Base-by-base conservation (phyloP, 192 early-diverging fungal genomes). In the Geranomyces michiganensis region DNA sequence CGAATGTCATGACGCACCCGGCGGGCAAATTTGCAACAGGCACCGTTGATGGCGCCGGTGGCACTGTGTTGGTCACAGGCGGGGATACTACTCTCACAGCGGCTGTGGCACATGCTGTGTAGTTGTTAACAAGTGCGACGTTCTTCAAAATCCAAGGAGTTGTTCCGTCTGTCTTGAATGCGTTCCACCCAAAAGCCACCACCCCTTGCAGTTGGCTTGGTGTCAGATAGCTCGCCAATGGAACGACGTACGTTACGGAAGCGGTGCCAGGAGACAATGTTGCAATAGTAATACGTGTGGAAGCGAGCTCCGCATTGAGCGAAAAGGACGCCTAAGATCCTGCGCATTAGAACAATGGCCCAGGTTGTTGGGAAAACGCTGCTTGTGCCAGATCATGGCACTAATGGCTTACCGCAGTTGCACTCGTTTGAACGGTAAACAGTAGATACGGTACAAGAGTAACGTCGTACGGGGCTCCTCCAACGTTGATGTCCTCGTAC, bases 191-290 rank as follows among this genome's bases (percentile, higher is more conserved):
- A 27, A 55, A 55, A n/a, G 51, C 26, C 6, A 32, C 58, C 5
- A 60, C 58, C 12, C 27, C 29, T 33, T 17, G 58, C 24, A 60
- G 19, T 33, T 60, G 58, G 5, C 12, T 19, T 9, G 58, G 21
- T 7, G 58, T 32, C 15, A 60, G 7, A 29, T 60, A 60, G 27
- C 27, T 31, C 31, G 58, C 58, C 58, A 60, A 19, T 29, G 58
- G 58, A 29, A 60, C 26, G 29, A 60, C 58, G 31, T 60, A 60
- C 4, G 58, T 60, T 60, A 30, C 30, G 58, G 58, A 24, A 6
- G 51, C 26, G 14, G 19, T 14, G 51, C 51, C 51, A 8, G 51
- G 51, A 9, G 51, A 24, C 51, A 55, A 14, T 6, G 51, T 55
- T 8, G 51, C 51, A 8, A 55, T 4, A 2, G 51, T 55, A 15